phyloP scores from a whole-genome alignment of 371 early-diverging fungal species.

The Mortierella sp. region DNA sequence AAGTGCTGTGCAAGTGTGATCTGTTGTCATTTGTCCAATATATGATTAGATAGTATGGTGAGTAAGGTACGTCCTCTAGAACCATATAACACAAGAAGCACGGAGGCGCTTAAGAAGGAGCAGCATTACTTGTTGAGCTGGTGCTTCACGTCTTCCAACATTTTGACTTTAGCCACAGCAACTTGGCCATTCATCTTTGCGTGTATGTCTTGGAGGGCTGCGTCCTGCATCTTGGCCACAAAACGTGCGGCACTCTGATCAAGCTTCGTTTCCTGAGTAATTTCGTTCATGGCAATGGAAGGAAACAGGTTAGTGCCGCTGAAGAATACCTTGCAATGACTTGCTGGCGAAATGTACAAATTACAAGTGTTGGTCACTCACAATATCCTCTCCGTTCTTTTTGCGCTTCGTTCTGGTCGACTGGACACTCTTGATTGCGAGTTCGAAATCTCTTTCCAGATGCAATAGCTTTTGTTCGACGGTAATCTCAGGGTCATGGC shows the following conservation, averaged over 20 bases:
- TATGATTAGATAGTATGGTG: neutral
- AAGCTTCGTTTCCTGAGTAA: constrained; percentile 63
- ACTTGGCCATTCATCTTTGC: constrained; percentile 81
- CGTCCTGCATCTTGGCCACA: constrained; percentile 86
- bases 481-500: constrained; percentile 35
- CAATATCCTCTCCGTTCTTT: constrained; percentile 74
- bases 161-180: constrained; percentile 87
- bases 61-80: neutral
- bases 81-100: neutral
- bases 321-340: neutral
- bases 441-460: constrained; percentile 73
- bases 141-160: constrained; percentile 79
- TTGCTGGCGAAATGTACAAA: too few relatives aligned
- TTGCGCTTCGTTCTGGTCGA: constrained; percentile 68
- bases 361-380: neutral
- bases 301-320: too few relatives aligned
- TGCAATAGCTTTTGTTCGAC: constrained; percentile 66
- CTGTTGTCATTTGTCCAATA: constrained; percentile 28
- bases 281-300: neutral
- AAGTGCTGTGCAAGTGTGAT: constrained; percentile 74
- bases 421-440: constrained; percentile 72
- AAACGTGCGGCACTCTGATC: constrained; percentile 78
- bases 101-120: neutral
- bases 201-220: constrained; percentile 84
- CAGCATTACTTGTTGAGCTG: constrained; percentile 78